Evolutionary conservation across 2,329 filamentous ascomycete genomes (phyloP), one percentile per base, ranked within the genome.

Genomic region (Sporothrix globosa): DNA sequence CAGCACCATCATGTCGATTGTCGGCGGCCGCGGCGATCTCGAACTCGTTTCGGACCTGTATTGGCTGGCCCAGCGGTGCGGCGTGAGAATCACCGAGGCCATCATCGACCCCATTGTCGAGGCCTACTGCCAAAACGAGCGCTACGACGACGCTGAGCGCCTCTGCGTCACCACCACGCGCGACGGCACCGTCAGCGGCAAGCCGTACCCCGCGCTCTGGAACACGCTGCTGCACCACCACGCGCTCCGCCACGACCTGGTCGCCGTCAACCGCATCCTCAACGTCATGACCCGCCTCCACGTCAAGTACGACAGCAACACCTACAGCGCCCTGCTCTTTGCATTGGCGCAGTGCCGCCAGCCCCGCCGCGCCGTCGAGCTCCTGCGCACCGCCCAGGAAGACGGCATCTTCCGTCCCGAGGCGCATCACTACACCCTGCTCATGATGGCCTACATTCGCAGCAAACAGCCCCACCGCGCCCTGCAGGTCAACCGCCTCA

Each of bases 151-250:
- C 74, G 90, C 90, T 3, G 85, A 89, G 77, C 80, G 81, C 52
- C 81, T 92, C 65, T 87, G 89, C 44, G 77, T 85, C 65, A 85
- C 86, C 58, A 84, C 88, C 44, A 81, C 89, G 27, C 79, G 80
- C 14, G 82, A 83, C 72, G 80, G 54, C 10, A 77, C 83, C 21
- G 84, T 87, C 1, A 81, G 84, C 1, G 80, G 67, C 39, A 52
- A 30, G 50, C 70, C 69, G 19, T 81, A 85, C 27, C 89, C 89
- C 2, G 82, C 84, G 44, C 87, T 93, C 76, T 97, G 92, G 92
- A 97, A 97, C 76, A 84, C 88, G 68, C 80, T 97, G 44, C 82
- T 97, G 4, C 84, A 86, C 70, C 87, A 90, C 72, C 86, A 93
- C 77, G 92, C 91, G 7, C 81, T 87, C 69, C 84, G 86, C 7